Base-by-base conservation (phyloP, 305 asterid species). In the Solanum hybrid region DNA sequence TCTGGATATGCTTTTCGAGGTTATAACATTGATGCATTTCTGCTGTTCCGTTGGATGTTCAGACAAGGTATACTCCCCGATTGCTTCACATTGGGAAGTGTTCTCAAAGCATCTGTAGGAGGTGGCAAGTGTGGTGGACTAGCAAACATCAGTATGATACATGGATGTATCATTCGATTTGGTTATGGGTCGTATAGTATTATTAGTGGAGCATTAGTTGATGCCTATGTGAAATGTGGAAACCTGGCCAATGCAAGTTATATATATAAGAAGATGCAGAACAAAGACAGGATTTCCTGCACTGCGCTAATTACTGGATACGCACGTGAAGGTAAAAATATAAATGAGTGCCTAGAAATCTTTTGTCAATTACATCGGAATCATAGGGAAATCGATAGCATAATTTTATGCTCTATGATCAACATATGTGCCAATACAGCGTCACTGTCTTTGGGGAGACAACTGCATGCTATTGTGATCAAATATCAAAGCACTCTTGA, bases 71-170 rank as follows among this genome's bases (percentile, higher is more conserved):
- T 79, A 34, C 69, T 66, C 3, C 97, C 96, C 10, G 95, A 94
- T 91, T 81, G 89, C 92, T 95, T 92, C 93, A 95, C 93, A 88
- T 94, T 93, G 79, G 96, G 95, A 91, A 94, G 94, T 79, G 80
- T 94, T 90, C 91, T 95, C 86, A 92, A 90, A 90, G 92, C 94
- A 89, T 85, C 91, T 22, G 40, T 29, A 56, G 92, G 91, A 87
- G 87, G 80, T 88, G 73, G 77, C 86, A 88, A 81, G 24, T 20
- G 46, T 20, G 81, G 86, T 32, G 90, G 89, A 87, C 88, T 89
- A 27, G 31, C 69, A 14, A 91, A 87, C 27, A 93, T 94, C 88
- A 88, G 85, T 78, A 79, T 79, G 12, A 32, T 94, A 85, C 96
- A 95, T 80, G 93, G 93, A 64, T 91, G 89, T 77, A 76, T 92